Evolutionary conservation across 148 eudicot genomes (phyloP), one percentile per base, ranked within the genome.

Genomic region (Nepenthes mirabilis): DNA sequence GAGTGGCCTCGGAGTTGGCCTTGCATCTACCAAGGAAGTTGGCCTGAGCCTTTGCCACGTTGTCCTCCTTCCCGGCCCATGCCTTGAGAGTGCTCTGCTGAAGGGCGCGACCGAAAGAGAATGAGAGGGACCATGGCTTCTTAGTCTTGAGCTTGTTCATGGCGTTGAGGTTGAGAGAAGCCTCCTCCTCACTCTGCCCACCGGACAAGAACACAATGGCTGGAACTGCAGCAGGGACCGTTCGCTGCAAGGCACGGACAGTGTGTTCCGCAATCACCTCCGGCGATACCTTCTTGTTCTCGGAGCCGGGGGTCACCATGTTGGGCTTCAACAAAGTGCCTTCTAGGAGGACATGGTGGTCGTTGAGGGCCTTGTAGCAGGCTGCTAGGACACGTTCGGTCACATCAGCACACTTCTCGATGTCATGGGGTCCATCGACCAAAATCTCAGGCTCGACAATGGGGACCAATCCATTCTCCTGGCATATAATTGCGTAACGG

Each of bases 151-250:
- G 74, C 64, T 91, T 76, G 85, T 91, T 91, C 83, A 91, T 91
- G 66, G 97, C 97, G 32, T 91, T 87, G 8, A 91, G 87, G 82
- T 91, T 82, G 13, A 75, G 49, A 11, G 97, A 87, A 1, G 97
- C 97, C 68, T 84, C 82, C 67, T 91, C 97, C 75, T 91, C 97
- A 43, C 97, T 91, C 83, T 91, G 97, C 2, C 97, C 97, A 58
- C 97, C 97, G 0, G 97, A 91, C 77, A 91, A 72, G 63, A 91
- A 91, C 79, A 87, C 91, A n/a, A 91, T 72, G 1, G 87, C 95
- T 0, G 97, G 97, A 14, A 91, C 97, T 2, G 97, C 97, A 14
- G 87, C 61, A 0, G 97, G 97, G 77, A 91, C 80, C 1, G 97
- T 91, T 64, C 97, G 75, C 76, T 81, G 91, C 12, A 91, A 63